Conservation (phyloP, 176 grass and related monocot species). For the Echinochloa phyllopogon region DNA sequence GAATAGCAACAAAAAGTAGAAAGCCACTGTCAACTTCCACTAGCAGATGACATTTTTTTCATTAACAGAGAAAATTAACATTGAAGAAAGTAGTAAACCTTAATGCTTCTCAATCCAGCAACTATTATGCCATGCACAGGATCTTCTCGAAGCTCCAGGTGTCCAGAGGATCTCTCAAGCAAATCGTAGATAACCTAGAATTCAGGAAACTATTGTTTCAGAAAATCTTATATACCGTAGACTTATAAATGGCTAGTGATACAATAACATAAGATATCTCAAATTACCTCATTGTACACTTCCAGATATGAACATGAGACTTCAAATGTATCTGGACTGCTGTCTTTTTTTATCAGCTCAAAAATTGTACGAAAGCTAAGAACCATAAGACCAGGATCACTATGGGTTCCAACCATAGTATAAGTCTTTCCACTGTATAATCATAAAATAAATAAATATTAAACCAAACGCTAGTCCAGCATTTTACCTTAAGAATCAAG, state of each 20-base stretch:
- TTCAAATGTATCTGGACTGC: conserved; percentile 81
- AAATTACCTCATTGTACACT: conserved; percentile 97
- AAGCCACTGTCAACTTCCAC: neutral
- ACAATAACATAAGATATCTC: neutral
- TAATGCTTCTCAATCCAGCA: conserved; percentile 98
- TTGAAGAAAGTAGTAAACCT: conserved; percentile 58
- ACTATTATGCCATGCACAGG: conserved; percentile 93
- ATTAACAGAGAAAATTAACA: conserved; percentile 27
- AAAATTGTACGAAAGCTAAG: conserved; percentile 98
- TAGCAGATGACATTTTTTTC: neutral
- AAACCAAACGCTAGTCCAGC: conserved; percentile 8
- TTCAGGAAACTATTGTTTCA: conserved; percentile 42
- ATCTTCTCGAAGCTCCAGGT: conserved; percentile 97
- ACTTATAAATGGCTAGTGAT: conserved; percentile 16
- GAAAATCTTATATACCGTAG: neutral
- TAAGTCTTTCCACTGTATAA: conserved; percentile 94
- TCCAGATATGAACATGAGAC: conserved; percentile 96
- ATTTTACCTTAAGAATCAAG: conserved; percentile 15
- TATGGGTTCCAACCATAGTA: conserved; percentile 91
- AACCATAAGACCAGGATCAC: conserved; percentile 97
- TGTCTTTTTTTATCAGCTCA: conserved; percentile 87
- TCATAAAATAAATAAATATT: conserved; percentile 31
- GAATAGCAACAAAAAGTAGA: neutral
- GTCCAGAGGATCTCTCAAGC: conserved; percentile 97
- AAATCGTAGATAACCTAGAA: conserved; percentile 98